Conservation (phyloP, 176 grass and related monocot genomes). For the Lolium rigidum region DNA sequence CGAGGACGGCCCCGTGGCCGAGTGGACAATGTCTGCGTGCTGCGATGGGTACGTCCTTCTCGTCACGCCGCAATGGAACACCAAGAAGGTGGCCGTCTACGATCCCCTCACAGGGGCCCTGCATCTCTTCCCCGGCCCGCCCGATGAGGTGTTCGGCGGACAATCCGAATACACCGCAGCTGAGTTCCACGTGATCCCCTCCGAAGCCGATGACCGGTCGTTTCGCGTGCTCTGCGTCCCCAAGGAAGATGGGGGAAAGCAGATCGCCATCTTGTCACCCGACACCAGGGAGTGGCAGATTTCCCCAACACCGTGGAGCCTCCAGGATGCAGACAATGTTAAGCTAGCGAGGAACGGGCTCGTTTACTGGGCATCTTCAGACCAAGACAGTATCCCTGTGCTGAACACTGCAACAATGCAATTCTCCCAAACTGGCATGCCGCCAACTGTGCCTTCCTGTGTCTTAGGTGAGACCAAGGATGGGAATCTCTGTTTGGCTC, state of each 20-base stretch:
- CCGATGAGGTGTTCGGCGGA: background rate
- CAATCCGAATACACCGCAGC: background rate
- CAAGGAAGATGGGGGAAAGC: background rate
- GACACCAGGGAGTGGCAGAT: background rate
- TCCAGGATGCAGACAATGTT: background rate
- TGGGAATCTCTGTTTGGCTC: background rate
- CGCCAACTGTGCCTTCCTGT: background rate
- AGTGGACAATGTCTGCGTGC: background rate
- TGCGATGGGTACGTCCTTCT: background rate
- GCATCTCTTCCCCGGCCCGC: background rate
- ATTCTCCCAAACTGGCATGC: background rate
- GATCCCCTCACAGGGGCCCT: background rate
- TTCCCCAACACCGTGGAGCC: background rate
- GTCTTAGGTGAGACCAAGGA: background rate
- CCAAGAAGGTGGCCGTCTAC: background rate
- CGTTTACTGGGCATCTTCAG: background rate
- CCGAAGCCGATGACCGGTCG: background rate
- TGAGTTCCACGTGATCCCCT: background rate
- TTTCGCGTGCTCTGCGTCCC: background rate
- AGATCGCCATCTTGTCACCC: background rate
- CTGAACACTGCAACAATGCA: background rate
- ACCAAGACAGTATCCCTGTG: background rate
- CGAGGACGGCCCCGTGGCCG: no score
- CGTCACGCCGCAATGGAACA: background rate
- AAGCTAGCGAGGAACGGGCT: background rate